Evolutionary conservation across 345 rosid genomes (phyloP).

Genomic region (Lenwebbia sp.): DNA sequence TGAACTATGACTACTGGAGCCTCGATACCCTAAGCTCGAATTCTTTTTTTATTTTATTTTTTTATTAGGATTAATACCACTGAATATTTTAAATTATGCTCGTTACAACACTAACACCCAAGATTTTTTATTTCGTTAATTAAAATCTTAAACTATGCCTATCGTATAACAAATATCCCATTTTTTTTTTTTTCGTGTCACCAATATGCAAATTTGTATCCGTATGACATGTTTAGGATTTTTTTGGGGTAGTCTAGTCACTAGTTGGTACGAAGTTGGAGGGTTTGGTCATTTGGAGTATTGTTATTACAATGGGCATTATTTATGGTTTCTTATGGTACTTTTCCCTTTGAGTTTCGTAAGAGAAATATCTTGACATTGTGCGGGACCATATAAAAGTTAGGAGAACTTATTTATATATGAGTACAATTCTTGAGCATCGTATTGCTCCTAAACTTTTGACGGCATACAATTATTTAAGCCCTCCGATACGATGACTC

Average conservation of each 20-base stretch:
- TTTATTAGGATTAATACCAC: background rate
- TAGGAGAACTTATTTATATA: background rate
- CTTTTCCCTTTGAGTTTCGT: background rate
- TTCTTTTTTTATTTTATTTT: background rate
- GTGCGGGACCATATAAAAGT: background rate
- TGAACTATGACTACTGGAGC: no score
- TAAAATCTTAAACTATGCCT: background rate
- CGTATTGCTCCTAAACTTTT: background rate
- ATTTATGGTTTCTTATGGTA: background rate
- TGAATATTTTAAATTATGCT: background rate
- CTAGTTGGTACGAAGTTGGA: accelerated
- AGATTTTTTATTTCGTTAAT: accelerated
- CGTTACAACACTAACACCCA: background rate
- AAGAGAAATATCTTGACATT: background rate
- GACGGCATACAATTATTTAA: background rate
- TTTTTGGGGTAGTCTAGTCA: no score
- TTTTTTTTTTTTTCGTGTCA: accelerated
- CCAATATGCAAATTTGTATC: background rate
- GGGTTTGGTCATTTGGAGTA: background rate
- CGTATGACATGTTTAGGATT: no score
- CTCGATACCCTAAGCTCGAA: background rate
- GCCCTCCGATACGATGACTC: no score
- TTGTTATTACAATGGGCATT: accelerated
- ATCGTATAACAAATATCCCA: background rate
- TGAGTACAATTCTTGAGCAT: background rate